phyloP scores from a whole-genome alignment of 1,139 yeast genomes.

The Geotrichum australiense region DNA sequence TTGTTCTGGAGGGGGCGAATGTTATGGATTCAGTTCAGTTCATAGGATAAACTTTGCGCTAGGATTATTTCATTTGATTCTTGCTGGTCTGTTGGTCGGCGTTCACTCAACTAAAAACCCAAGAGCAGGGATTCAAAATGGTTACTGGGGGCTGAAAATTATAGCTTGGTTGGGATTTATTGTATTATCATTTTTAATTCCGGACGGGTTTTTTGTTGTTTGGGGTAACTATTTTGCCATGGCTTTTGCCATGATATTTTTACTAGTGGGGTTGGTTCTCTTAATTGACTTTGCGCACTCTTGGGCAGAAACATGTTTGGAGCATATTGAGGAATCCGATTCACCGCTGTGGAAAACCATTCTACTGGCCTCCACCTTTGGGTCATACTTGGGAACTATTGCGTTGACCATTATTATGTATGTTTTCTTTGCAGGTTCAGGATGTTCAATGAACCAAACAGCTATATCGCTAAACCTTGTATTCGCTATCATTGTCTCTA shows the following conservation, averaged over 20 bases:
- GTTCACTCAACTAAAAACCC: conserved; percentile 76
- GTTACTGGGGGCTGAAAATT: conserved; percentile 76
- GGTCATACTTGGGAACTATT: conserved; percentile 72
- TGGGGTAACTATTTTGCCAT: conserved; percentile 92
- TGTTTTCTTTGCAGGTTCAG: conserved; percentile 71
- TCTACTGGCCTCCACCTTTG: conserved; percentile 76
- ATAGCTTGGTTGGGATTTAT: conserved; percentile 53
- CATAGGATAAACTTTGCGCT: conserved; percentile 85
- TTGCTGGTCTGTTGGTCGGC: conserved; percentile 62
- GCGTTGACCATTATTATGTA: conserved; percentile 74
- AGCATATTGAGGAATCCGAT: conserved; percentile 81
- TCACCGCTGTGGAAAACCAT: conserved; percentile 76
- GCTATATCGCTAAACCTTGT: conserved; percentile 75
- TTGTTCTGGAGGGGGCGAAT: conserved; percentile 54
- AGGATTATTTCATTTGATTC: conserved; percentile 66
- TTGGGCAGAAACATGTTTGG: conserved; percentile 96
- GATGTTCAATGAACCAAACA: conserved; percentile 86
- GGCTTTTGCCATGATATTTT: conserved; percentile 73
- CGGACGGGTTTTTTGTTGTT: conserved; percentile 77
- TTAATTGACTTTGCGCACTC: conserved; percentile 97
- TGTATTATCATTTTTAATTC: conserved; percentile 64
- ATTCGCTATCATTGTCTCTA: conserved; percentile 56
- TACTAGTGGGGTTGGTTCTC: conserved; percentile 81
- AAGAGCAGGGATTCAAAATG: conserved; percentile 79
- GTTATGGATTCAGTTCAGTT: conserved; percentile 89